A percentile compares a stretch with the other conserved stretches of the same genome.
phyloP scores from a whole-genome alignment of 768 basidiomycete genomes.

The Rhodosporidiobolus odoratus region DNA sequence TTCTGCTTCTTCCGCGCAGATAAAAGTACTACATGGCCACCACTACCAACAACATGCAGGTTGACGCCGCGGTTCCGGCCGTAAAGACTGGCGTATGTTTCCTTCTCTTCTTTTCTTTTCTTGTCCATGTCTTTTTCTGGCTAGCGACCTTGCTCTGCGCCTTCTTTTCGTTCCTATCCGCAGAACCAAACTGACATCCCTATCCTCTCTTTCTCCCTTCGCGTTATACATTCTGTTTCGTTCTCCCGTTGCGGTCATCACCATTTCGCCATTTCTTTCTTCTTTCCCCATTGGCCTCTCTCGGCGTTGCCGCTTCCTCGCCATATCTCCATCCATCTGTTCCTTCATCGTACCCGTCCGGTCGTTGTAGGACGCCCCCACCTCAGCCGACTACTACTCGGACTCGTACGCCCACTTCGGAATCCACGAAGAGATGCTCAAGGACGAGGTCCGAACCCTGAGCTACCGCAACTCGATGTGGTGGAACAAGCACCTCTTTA shows the following conservation, averaged over 20 bases:
- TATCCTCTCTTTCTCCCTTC: too few species aligned
- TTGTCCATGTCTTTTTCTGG: neutral
- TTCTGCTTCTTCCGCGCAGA: too few species aligned
- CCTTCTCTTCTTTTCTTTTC: neutral
- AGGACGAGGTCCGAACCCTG: slow-evolving; percentile 88
- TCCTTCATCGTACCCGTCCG: neutral
- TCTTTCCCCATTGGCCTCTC: too few species aligned
- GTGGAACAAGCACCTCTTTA: slow-evolving; percentile 91
- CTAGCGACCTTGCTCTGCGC: neutral
- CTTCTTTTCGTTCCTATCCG: too few species aligned
- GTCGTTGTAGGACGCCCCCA: slow-evolving; percentile 13
- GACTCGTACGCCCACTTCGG: slow-evolving; percentile 40
- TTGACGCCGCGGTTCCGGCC: slow-evolving; percentile 7
- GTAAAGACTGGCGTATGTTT: neutral
- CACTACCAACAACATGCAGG: slow-evolving; percentile 1
- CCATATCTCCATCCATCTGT: neutral
- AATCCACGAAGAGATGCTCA: slow-evolving; percentile 81
- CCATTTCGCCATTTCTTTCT: too few species aligned
- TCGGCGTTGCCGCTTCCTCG: neutral
- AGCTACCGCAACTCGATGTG: slow-evolving; percentile 92
- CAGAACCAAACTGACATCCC: too few species aligned
- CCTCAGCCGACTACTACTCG: slow-evolving; percentile 39
- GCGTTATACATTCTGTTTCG: too few species aligned
- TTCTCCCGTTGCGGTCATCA: too few species aligned
- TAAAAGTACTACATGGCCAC: too few species aligned